Percentiles rank a stretch among this genome's conserved stretches.
These are phyloP conservation scores for Fusarium graminum DNA, from an alignment of 2,329 filamentous ascomycete species.

Conservation along the genomic window DNA sequence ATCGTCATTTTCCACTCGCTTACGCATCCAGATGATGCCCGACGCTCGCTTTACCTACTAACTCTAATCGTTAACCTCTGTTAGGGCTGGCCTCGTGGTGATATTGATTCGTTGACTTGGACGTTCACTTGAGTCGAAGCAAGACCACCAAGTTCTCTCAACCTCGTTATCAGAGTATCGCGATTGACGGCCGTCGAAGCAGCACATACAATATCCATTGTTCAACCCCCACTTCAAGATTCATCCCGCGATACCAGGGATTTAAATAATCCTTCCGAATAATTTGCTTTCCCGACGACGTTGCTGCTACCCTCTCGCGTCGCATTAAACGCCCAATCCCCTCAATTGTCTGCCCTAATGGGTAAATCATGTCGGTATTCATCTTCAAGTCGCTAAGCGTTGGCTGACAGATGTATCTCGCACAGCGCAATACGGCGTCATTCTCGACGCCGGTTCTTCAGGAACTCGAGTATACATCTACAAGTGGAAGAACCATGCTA, in stretches of 20 bases:
- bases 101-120: not conserved
- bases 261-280: not conserved
- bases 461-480: conserved; percentile 96
- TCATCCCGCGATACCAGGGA: not conserved
- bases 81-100: conserved; percentile 14
- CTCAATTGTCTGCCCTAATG: conserved; percentile 46
- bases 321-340: not conserved
- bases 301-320: conserved; percentile 4
- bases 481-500: conserved; percentile 84
- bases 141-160: conserved; percentile 23
- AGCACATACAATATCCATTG: conserved; percentile 1
- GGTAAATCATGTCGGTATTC: conserved; percentile 55
- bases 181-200: conserved; percentile 13
- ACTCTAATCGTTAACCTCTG: conserved; percentile 7
- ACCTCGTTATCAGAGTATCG: conserved; percentile 31
- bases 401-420: conserved; percentile 35
- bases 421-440: conserved; percentile 84
- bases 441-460: conserved; percentile 97
- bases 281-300: not conserved
- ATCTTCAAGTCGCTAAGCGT: conserved; percentile 5
- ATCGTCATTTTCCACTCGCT: conserved; percentile 27
- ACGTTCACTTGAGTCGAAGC: conserved; percentile 17
- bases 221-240: conserved; percentile 2
- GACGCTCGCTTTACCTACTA: conserved; percentile 41
- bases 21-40: conserved; percentile 40